Evolutionary conservation across 2,329 filamentous ascomycete genomes (phyloP), one percentile per base, ranked within the genome.

Genomic region (Cladosporium sp.): DNA sequence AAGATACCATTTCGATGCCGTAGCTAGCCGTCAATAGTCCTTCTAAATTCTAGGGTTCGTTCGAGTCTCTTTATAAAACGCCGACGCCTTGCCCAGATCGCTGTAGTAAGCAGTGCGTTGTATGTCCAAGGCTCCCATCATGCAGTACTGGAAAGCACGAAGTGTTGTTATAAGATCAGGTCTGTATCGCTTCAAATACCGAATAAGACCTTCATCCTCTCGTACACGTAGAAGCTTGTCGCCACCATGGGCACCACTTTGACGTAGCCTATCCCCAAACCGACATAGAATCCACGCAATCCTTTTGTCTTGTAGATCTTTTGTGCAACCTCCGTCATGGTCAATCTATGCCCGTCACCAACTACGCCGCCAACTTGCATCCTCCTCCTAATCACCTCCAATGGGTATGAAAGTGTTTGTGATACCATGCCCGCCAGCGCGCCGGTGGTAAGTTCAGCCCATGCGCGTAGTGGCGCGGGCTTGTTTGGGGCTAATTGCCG

Each of bases 281-380:
- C 94, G 10, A 97, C 87, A 73, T 91, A 99, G 77, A 96, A 97
- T 0, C 94, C 94, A 51, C 82, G 80, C 59, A 87, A 74, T 0
- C 94, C 94, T 57, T 81, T 82, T 74, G 97, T 91, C 45, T 81
- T 77, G 64, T 85, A 85, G 62, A 99, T 94, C 70, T 85, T 81
- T 62, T 75, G 77, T 3, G 86, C 86, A 1, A 93, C 96, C 75
- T 97, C 93, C 15, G 78, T 76, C 62, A 99, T 90, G 51, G 85
- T 80, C 45, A 96, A 74, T 45, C 89, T 79, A 66, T 85, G 90
- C 0, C 93, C 92, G 70, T 97, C 92, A 1, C 94, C 94, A 0
- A 97, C 91, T 0, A 93, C 92, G 10, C 93, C 94, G 48, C 91
- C 90, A 13, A 99, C 94, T 72, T 99, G 94, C 93, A 99, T 97